A percentile compares a stretch with the other conserved stretches of the same genome.
These are phyloP conservation scores for Aegilops longissima DNA, from an alignment of 176 grass and related monocot genomes.

Conservation along the genomic window DNA sequence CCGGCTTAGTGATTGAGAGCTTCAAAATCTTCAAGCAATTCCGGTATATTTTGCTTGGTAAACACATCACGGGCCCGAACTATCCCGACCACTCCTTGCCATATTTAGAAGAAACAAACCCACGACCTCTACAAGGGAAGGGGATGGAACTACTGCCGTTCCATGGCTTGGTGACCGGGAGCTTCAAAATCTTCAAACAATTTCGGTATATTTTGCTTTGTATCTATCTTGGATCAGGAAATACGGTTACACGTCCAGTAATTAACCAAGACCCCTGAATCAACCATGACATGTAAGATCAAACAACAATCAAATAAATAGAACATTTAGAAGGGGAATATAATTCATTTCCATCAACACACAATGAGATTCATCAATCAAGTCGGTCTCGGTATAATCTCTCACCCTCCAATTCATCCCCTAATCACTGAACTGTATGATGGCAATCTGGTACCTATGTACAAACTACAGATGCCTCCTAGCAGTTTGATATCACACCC, in stretches of 20 bases:
- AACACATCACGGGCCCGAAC: too few species aligned
- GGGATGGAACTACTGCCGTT: neutral
- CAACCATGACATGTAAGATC: neutral
- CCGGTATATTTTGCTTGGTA: too few species aligned
- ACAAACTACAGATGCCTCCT: neutral
- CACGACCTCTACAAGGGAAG: neutral
- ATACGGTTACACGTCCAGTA: neutral
- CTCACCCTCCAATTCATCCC: neutral
- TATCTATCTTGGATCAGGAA: neutral
- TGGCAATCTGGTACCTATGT: neutral
- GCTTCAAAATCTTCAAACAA: too few species aligned
- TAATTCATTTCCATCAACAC: neutral
- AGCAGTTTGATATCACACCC: neutral
- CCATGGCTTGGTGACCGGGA: rapidly evolving
- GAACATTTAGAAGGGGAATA: neutral
- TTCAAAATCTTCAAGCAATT: too few species aligned
- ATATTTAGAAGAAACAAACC: neutral
- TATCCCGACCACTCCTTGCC: too few species aligned
- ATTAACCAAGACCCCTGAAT: neutral
- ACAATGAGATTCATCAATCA: neutral
- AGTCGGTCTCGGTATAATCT: neutral
- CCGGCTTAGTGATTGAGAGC: too few species aligned
- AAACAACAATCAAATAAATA: neutral
- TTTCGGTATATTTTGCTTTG: too few species aligned
- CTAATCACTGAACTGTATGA: neutral